phyloP scores from a whole-genome alignment of 2,329 filamentous ascomycete genomes.

The Colletotrichum sp. region DNA sequence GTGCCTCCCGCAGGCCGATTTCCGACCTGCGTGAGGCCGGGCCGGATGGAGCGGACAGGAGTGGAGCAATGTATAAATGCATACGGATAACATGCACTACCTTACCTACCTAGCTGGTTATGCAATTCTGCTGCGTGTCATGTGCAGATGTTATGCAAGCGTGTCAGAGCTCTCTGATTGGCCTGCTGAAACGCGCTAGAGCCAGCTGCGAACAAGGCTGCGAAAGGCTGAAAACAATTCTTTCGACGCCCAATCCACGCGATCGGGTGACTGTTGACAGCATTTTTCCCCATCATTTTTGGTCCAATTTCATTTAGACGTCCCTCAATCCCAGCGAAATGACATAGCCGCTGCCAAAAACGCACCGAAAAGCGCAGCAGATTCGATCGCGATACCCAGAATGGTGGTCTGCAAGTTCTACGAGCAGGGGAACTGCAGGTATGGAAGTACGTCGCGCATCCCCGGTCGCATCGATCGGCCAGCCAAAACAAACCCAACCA shows the following conservation, averaged over 20 bases:
- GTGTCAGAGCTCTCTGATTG: not conserved
- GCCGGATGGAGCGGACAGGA: too few species aligned
- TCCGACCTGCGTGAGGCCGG: too few species aligned
- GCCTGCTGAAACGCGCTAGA: not conserved
- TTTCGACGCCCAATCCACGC: slow-evolving; percentile 1
- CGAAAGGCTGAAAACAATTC: slow-evolving; percentile 16
- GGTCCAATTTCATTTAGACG: not conserved
- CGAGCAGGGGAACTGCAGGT: slow-evolving; percentile 57
- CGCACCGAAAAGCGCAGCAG: not conserved
- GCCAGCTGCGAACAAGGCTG: slow-evolving; percentile 1
- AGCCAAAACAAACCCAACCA: not conserved
- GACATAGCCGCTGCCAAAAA: not conserved
- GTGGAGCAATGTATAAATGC: too few species aligned
- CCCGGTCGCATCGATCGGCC: not conserved
- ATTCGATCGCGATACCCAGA: slow-evolving; percentile 2
- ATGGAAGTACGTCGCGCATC: slow-evolving; percentile 47
- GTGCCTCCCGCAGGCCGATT: too few species aligned
- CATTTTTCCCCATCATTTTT: not conserved
- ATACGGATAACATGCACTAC: too few species aligned
- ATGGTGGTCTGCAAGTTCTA: slow-evolving; percentile 55
- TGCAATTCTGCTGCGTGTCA: too few species aligned
- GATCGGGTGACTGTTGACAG: not conserved
- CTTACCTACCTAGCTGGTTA: too few species aligned
- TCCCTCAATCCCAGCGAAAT: not conserved
- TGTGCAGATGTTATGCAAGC: not conserved